Evolutionary conservation across 2,329 filamentous ascomycete species (phyloP).

Genomic region (Didymella keratinophila): DNA sequence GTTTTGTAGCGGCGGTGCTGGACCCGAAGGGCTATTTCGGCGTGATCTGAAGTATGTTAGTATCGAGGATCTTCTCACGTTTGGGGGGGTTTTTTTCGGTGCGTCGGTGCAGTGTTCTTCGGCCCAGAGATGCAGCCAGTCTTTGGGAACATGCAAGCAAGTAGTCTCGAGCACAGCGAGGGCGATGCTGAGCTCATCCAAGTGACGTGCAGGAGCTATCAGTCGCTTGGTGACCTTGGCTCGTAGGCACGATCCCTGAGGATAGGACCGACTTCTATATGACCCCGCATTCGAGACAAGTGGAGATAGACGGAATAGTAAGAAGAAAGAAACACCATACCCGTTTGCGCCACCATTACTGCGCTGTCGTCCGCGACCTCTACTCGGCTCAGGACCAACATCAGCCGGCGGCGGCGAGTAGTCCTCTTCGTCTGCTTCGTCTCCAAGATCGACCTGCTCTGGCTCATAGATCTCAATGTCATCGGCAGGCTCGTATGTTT

Average conservation of each 20-base stretch:
- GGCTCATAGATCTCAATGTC: constrained; percentile 52
- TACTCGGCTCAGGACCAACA: constrained; percentile 39
- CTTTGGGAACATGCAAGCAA: background rate
- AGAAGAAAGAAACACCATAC: constrained; percentile 36
- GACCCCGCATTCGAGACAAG: background rate
- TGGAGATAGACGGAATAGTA: constrained; percentile 26
- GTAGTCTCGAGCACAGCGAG: background rate
- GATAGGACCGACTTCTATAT: background rate
- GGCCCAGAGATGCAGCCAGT: background rate
- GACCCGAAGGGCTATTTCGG: constrained; percentile 56
- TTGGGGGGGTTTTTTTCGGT: background rate
- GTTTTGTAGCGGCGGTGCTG: constrained; percentile 53
- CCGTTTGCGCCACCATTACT: constrained; percentile 37
- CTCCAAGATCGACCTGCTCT: constrained; percentile 36
- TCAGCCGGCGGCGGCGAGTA: constrained; percentile 58
- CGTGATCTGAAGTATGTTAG: constrained; percentile 34
- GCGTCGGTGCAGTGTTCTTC: background rate
- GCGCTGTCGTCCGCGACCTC: constrained; percentile 37
- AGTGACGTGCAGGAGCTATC: background rate
- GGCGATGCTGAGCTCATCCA: background rate
- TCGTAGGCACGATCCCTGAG: background rate
- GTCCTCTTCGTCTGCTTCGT: constrained; percentile 52
- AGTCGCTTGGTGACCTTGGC: background rate
- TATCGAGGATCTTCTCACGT: background rate
- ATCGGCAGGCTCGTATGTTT: constrained; percentile 50